Evolutionary conservation across 441 rosid species (phyloP).

Genomic region (Arabidopsis hybrid): DNA sequence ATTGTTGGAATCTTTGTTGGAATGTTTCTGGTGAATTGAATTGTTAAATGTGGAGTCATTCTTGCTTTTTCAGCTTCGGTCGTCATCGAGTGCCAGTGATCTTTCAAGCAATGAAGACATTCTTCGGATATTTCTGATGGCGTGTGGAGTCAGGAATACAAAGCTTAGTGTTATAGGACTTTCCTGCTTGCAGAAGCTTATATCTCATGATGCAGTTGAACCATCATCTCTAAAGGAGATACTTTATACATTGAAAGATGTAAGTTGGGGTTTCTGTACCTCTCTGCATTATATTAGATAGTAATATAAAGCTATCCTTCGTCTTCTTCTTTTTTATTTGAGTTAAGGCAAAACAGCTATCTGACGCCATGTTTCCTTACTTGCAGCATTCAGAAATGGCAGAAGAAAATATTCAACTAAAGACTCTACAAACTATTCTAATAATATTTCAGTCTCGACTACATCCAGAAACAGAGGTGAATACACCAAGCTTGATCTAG

Average conservation of each 20-base stretch:
- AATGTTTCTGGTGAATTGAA: conserved; percentile 3
- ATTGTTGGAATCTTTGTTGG: neutral
- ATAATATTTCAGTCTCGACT: conserved; percentile 91
- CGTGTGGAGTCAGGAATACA: conserved; percentile 85
- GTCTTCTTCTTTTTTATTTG: neutral
- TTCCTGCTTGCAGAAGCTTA: conserved; percentile 93
- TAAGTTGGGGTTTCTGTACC: conserved; percentile 50
- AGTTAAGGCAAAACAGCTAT: conserved; percentile 5
- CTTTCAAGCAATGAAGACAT: conserved; percentile 87
- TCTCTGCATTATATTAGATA: neutral
- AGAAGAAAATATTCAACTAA: conserved; percentile 92
- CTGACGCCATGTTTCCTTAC: conserved; percentile 38
- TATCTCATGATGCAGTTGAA: conserved; percentile 93
- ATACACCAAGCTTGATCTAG: conserved; percentile 38
- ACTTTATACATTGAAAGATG: conserved; percentile 82
- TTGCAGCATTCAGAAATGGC: conserved; percentile 96
- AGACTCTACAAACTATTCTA: conserved; percentile 91
- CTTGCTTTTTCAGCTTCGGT: conserved; percentile 72
- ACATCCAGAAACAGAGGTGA: conserved; percentile 93
- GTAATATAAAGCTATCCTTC: neutral
- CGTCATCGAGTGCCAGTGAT: conserved; percentile 84
- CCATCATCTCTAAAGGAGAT: conserved; percentile 85
- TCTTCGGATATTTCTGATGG: conserved; percentile 87
- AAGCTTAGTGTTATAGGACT: conserved; percentile 96
- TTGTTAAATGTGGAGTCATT: conserved; percentile 2